A percentile compares a stretch with the other conserved stretches of the same genome.
phyloP scores from a whole-genome alignment of 1,284 basidiomycete species.

The Ganoderma multipileum region DNA sequence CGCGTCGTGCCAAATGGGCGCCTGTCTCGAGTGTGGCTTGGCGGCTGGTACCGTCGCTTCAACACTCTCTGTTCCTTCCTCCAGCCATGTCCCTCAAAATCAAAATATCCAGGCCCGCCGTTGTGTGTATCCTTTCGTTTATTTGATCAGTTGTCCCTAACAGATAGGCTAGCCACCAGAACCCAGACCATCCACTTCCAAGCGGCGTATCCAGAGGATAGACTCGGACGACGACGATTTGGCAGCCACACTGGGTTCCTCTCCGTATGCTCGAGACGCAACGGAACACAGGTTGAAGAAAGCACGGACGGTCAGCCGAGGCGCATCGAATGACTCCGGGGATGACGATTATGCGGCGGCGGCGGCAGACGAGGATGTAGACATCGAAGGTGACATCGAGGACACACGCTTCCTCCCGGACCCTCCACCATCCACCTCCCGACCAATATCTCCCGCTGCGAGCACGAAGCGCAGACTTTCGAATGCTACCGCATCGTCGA shows the following conservation, averaged over 20 bases:
- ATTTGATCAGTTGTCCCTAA: neutral
- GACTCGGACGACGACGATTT: conserved; percentile 31
- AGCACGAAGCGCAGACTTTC: conserved; percentile 13
- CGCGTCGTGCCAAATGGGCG: neutral
- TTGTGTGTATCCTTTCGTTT: conserved; percentile 13
- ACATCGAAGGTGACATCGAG: conserved; percentile 33
- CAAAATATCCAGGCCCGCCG: conserved; percentile 32
- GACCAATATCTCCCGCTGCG: conserved; percentile 25
- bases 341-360: conserved; percentile 28
- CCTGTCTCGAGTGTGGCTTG: neutral
- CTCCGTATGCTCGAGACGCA: conserved; percentile 14
- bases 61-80: neutral
- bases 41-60: neutral
- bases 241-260: conserved; percentile 9
- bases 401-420: conserved; percentile 32
- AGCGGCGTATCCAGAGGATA: conserved; percentile 31
- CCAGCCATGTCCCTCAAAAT: conserved; percentile 28
- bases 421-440: conserved; percentile 16
- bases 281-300: conserved; percentile 27
- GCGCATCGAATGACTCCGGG: conserved; percentile 11
- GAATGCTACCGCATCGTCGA: conserved; percentile 16
- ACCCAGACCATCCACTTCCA: conserved; percentile 27
- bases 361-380: conserved; percentile 36
- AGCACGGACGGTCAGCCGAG: conserved; percentile 19
- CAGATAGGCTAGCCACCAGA: conserved; percentile 21